Evolutionary conservation across 2,329 filamentous ascomycete genomes (phyloP), one percentile per base, ranked within the genome.

Genomic region (Penicillium italicum): DNA sequence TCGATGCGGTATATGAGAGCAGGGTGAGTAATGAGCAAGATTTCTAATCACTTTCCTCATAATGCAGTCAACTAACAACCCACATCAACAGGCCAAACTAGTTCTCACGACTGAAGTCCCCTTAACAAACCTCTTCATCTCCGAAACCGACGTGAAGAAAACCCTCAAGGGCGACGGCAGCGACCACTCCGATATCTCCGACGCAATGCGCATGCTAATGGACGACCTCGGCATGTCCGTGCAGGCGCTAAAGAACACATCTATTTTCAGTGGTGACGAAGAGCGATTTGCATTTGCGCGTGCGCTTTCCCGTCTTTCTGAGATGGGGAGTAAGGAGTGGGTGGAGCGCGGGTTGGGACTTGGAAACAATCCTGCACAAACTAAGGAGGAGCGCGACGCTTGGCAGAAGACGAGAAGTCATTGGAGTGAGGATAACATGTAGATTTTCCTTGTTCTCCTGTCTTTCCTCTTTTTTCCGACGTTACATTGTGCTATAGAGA

Each of bases 311-410:
- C 80, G 94, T 53, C 76, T 99, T 58, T 88, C 81, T 52, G 91
- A 97, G 75, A 99, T 99, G 94, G 90, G 91, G 20, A 94, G 90
- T 71, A 85, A 86, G 72, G 89, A 97, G 72, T 99, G 94, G 94
- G 89, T 97, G 3, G 93, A 97, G 76, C 76, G 91, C 14, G 92
- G 85, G 0, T 59, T 86, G 71, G 79, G 77, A 0, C 66, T 80
- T 50, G 79, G 78, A 1, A 71, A 79, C 62, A 72, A 74, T 66
- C 71, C 69, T 31, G 64, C 71, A 43, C 72, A 78, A 22, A 76
- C 76, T 0, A 71, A 77, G 58, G 68, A 72, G 34, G 79, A 80
- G 58, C 75, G 73, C 45, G 75, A 78, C 50, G 74, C 74, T 22
- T 82, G 78, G 77, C 66, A 75, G 64, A 77, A 76, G 66, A 76